These are phyloP conservation scores for Avena atlantica DNA, from an alignment of 176 grass and related monocot species.

Conservation along the genomic window DNA sequence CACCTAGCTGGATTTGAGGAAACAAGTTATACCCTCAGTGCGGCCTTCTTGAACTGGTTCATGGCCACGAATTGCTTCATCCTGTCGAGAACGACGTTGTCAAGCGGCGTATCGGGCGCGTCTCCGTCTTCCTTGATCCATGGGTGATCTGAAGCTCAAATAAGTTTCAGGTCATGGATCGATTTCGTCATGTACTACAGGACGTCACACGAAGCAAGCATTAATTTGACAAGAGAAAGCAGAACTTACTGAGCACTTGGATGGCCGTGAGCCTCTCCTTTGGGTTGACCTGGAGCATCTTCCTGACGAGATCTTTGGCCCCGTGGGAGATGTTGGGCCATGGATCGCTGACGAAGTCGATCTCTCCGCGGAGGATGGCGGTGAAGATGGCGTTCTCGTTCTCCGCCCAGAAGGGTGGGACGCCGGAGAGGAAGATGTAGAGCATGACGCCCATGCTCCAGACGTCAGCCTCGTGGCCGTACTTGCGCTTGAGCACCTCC, in stretches of 20 bases:
- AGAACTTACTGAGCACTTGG: slow-evolving; percentile 76
- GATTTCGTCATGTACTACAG: neutral
- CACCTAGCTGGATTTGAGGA: neutral
- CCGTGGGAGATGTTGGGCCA: slow-evolving; percentile 67
- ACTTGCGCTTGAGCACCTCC: slow-evolving; percentile 79
- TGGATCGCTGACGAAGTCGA: slow-evolving; percentile 69
- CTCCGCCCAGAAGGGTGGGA: slow-evolving; percentile 86
- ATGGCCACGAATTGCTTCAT: slow-evolving; percentile 84
- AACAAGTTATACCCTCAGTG: slow-evolving; percentile 55
- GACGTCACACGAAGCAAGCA: neutral
- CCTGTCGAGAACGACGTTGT: slow-evolving; percentile 79
- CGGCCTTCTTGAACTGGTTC: slow-evolving; percentile 97
- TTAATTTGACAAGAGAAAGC: neutral
- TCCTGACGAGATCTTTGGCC: slow-evolving; percentile 74
- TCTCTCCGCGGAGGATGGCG: slow-evolving; percentile 63
- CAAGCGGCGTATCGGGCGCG: slow-evolving; percentile 75
- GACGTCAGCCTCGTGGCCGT: slow-evolving; percentile 74
- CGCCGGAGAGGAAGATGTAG: slow-evolving; percentile 87
- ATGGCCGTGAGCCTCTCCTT: slow-evolving; percentile 71
- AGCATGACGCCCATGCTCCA: slow-evolving; percentile 91
- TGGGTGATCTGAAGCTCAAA: slow-evolving; percentile 59
- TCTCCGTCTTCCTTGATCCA: slow-evolving; percentile 98
- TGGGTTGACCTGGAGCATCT: slow-evolving; percentile 79
- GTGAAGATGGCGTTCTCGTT: slow-evolving; percentile 79
- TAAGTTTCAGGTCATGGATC: neutral